Evolutionary conservation across 768 basidiomycete genomes (phyloP), one percentile per base, ranked within the genome.

Genomic region (Cubamyces lactineus): DNA sequence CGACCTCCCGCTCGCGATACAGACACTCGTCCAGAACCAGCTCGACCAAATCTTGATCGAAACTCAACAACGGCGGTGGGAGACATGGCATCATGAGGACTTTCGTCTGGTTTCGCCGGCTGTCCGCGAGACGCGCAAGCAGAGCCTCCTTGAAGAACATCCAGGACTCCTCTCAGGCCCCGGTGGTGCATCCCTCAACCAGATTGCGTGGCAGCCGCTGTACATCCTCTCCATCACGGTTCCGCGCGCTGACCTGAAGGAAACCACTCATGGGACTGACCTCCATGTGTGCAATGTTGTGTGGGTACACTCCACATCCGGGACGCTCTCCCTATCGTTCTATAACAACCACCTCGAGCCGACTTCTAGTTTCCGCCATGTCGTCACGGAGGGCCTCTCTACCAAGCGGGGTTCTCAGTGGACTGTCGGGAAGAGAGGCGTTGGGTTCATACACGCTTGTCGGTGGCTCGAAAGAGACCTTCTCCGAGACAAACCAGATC

Each of bases 71-170:
- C 43, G 50, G 9, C 21, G 24, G 7, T 60, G 59, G 59, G 17
- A 30, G 9, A 17, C 47, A 23, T 60, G 59, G 59, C 23, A 24
- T 8, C 59, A 54, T 17, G 59, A 61, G 15, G 59, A 61, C 40
- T 38, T 54, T 4, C 52, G 53, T 15, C 30, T 47, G 16, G 3
- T 7, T 1, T 17, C 46, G 17, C n/a, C 8, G 4, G 19, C 11
- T 6, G 12, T n/a, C 21, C 19, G 45, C 19, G 11, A 48, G 30
- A 26, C 8, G 26, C 38, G 59, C 11, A 49, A 49, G 11, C 19
- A 24, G 15, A 13, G 11, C 2, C 39, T 61, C 6, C 13, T 54
- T 5, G 16, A 54, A 5, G 13, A 19, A 0, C 34, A 28, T 23
- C 53, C 52, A 6, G 52, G 59, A 1, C 26, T 61, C n/a, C 47